Percentiles rank a stretch among this genome's conserved stretches.
Conservation (phyloP, 148 eudicot genomes). For the Rhododendron griersonianum region DNA sequence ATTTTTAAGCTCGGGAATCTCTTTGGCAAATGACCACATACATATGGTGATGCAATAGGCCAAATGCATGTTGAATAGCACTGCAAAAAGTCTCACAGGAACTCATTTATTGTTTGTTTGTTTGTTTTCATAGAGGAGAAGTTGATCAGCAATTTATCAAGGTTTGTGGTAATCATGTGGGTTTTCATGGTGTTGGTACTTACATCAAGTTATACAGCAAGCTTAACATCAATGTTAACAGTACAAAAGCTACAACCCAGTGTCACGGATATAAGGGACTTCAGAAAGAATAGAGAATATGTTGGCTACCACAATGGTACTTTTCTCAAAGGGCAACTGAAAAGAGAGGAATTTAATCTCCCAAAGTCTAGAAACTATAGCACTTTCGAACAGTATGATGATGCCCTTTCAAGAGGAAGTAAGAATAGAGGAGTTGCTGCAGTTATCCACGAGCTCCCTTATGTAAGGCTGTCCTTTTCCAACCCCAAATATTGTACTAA, state of each 20-base stretch:
- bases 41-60: too few relatives aligned
- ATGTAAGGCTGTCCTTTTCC: constrained; percentile 22
- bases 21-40: too few relatives aligned
- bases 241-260: constrained; percentile 11
- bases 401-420: constrained; percentile 26
- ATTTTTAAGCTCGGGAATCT: too few relatives aligned
- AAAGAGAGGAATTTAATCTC: not conserved
- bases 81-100: not conserved
- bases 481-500: constrained; percentile 23
- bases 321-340: constrained; percentile 2
- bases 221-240: constrained; percentile 16
- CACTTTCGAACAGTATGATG: constrained; percentile 18
- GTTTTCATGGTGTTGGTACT: not conserved
- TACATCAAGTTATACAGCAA: constrained; percentile 12
- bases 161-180: not conserved
- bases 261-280: not conserved
- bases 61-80: too few relatives aligned
- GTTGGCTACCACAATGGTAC: constrained; percentile 18
- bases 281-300: constrained; percentile 1
- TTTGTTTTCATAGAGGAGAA: not conserved
- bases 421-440: constrained; percentile 34
- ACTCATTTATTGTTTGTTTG: not conserved
- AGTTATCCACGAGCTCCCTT: constrained; percentile 33
- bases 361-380: not conserved
- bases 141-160: not conserved